These are phyloP conservation scores for Neofusicoccum cordaticola DNA, from an alignment of 2,329 filamentous ascomycete genomes.

Conservation along the genomic window DNA sequence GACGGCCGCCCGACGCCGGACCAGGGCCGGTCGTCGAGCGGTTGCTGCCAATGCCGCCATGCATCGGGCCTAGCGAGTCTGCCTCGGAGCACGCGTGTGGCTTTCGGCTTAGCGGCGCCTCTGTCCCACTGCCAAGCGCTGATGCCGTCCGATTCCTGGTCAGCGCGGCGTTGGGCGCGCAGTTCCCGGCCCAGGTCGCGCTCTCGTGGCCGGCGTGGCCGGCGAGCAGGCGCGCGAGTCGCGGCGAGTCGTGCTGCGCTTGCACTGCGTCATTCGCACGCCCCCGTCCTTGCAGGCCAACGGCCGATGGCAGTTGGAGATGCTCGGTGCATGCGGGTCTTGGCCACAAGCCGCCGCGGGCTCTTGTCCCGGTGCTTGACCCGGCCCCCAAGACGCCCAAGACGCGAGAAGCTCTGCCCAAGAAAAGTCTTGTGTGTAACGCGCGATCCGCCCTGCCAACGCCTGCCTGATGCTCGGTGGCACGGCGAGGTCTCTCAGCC, in stretches of 20 bases:
- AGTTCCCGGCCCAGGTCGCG: background rate
- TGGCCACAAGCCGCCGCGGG: background rate
- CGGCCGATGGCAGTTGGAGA: background rate
- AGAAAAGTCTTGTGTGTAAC: slow-evolving; percentile 8
- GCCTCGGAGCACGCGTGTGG: slow-evolving; percentile 2
- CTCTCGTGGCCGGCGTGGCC: background rate
- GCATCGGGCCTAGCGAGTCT: background rate
- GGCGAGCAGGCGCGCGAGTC: background rate
- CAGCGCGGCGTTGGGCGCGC: background rate
- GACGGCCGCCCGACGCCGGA: background rate
- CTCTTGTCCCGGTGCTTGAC: slow-evolving; percentile 1
- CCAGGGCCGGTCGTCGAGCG: background rate
- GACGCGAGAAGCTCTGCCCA: slow-evolving; percentile 4
- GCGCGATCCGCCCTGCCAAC: no score
- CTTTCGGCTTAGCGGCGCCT: background rate
- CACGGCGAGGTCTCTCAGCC: background rate
- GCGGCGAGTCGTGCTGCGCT: background rate
- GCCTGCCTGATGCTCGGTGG: background rate
- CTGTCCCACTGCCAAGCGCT: background rate
- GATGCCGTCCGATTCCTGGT: background rate
- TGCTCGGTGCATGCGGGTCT: background rate
- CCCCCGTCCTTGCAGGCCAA: background rate
- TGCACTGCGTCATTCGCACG: background rate
- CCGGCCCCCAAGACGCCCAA: slow-evolving; percentile 1
- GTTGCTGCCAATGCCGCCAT: background rate